Evolutionary conservation across 1,284 basidiomycete genomes (phyloP), one percentile per base, ranked within the genome.

Genomic region (Agaricales sp.): DNA sequence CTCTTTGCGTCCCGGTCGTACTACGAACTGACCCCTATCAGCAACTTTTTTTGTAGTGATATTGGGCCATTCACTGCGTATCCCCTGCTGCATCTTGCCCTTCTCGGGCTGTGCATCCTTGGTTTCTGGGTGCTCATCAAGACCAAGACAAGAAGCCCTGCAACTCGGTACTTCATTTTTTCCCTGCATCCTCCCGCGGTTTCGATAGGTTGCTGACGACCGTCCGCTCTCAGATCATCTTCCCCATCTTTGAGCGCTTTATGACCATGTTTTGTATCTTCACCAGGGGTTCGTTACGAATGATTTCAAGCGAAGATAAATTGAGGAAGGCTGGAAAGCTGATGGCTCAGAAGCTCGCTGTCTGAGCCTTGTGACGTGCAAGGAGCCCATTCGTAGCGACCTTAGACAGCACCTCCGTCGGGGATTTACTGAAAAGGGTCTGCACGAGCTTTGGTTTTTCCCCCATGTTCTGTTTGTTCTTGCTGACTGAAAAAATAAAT

Each of bases 191-290:
- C 6, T 14, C n/a, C 47, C 41, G 25, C 20, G 11, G 8, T 24
- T 49, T 35, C 54, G 25, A 53, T 39, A 43, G 46, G 48, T 37
- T 30, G 14, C 22, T 51, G 19, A 47, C 12, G 47, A 21, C 43
- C 39, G 39, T 43, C 25, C 41, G 18, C 8, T 20, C 45, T 43
- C 57, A 89, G 82, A 98, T 99, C 57, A 95, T 99, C 57, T 74
- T 94, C 14, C 96, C 96, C 2, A 95, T 99, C 45, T 95, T 99
- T 16, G 96, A 99, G 63, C 82, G 96, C 51, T 97, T 93, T n/a
- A 95, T 98, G 41, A 99, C 96, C 1, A 99, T 99, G 57, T 96
- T 95, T 4, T 92, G 93, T 24, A 97, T 99, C 57, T 99, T 96
- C 18, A 96, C 94, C 13, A 78, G 93, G 38, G 96, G 65, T 75